Percentiles rank a stretch among this genome's conserved stretches.
These are phyloP conservation scores for Trichoderma parareesei DNA, from an alignment of 495 filamentous ascomycete genomes.

Conservation along the genomic window DNA sequence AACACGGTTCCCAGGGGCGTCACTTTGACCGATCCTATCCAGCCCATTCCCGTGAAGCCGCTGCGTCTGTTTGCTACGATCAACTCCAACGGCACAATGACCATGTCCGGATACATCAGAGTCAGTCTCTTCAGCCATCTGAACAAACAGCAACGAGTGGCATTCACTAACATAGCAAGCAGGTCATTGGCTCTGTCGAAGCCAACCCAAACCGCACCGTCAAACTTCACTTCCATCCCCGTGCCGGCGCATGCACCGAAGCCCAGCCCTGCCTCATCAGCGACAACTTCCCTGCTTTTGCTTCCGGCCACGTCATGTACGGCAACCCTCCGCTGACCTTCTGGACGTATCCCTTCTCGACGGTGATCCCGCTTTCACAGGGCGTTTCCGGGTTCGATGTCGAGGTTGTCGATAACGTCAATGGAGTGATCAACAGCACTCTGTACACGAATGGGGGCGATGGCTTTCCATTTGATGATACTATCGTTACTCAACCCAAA, in stretches of 20 bases:
- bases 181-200: background rate
- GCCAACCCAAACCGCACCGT: constrained; percentile 8
- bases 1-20: constrained; percentile 14
- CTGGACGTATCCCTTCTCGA: constrained; percentile 10
- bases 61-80: background rate
- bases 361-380: background rate
- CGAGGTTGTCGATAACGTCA: constrained; percentile 11
- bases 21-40: constrained; percentile 13
- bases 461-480: constrained; percentile 14
- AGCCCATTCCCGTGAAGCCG: constrained; percentile 11
- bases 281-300: background rate
- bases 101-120: constrained; percentile 10
- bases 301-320: constrained; percentile 4
- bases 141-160: background rate
- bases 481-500: background rate
- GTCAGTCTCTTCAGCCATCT: background rate
- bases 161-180: background rate
- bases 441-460: constrained; percentile 12
- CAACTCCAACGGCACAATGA: constrained; percentile 12
- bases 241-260: background rate
- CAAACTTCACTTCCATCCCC: constrained; percentile 9
- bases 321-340: constrained; percentile 11
- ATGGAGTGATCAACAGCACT: background rate
- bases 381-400: constrained; percentile 15
- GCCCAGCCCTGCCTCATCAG: background rate